Evolutionary conservation across 345 rosid species (phyloP), one percentile per base, ranked within the genome.

Genomic region (Zanthoxylum bungeanum): DNA sequence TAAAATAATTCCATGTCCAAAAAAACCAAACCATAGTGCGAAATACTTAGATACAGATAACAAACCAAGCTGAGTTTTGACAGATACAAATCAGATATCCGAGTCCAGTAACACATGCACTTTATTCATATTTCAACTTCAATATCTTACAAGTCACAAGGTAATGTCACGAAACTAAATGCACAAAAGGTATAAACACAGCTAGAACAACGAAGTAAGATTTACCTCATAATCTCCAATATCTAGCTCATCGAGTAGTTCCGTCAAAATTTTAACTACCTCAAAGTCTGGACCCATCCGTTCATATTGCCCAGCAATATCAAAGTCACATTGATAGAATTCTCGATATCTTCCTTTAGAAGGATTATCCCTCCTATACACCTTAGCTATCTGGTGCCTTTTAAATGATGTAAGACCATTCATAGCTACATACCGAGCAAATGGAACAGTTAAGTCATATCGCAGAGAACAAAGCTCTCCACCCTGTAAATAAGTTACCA

Each of bases 241-340:
- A 68, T 85, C 79, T 31, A 95, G 78, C 53, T 82, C 87, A 80
- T 89, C 90, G 24, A 92, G 98, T 58, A 95, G 84, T 79, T 92
- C 98, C 1, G 89, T 88, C 80, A 92, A 75, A 51, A 89, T 82
- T 80, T 86, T 85, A 65, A 92, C 64, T 46, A 89, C 79, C 86
- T 95, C 99, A 58, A 85, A 92, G 71, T 95, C 99, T 5, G 98
- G 99, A 64, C 94, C 97, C 98, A 93, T 95, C 73, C 83, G 88
- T 82, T 86, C 93, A 66, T 76, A 88, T 73, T 79, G 84, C 27
- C 99, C 99, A 74, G 98, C 98, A 60, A 95, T 89, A 78, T 95
- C 99, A 73, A 92, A 89, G 78, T 91, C 98, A 73, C 99, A 95
- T 63, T 92, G 99, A 75, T 91, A 95, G 77, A 95, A 95, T 87